Percentiles rank a stretch among this genome's conserved stretches.
phyloP scores from a whole-genome alignment of 2,329 filamentous ascomycete genomes.

The Sclerotiophoma versabilis region DNA sequence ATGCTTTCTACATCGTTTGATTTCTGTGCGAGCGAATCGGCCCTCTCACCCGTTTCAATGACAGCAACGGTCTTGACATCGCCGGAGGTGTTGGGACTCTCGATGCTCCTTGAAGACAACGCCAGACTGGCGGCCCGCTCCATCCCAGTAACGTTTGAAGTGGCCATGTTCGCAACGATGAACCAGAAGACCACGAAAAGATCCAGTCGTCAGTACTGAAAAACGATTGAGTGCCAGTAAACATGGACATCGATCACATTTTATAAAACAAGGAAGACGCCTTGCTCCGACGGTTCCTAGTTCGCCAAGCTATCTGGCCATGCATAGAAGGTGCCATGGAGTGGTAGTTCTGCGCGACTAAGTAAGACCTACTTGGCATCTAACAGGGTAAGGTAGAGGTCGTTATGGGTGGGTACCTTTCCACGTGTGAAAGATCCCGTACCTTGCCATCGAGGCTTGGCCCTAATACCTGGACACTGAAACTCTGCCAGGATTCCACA shows the following conservation, averaged over 20 bases:
- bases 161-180: background rate
- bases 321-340: background rate
- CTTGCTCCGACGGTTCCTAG: background rate
- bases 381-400: background rate
- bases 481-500: background rate
- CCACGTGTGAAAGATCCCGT: background rate
- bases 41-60: background rate
- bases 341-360: background rate
- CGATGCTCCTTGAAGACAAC: background rate
- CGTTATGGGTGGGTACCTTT: background rate
- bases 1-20: background rate
- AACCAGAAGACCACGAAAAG: background rate
- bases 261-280: background rate
- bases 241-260: background rate
- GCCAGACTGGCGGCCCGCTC: conserved; percentile 2
- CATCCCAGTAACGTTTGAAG: background rate
- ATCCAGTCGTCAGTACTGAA: background rate
- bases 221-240: background rate
- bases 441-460: background rate
- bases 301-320: background rate
- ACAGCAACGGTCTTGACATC: background rate
- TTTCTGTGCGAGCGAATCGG: background rate
- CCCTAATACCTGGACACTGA: background rate
- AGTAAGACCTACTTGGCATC: background rate
- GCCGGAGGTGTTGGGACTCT: background rate